phyloP scores from a whole-genome alignment of 2,329 filamentous ascomycete species.

The Aspergillus tubingensis region DNA sequence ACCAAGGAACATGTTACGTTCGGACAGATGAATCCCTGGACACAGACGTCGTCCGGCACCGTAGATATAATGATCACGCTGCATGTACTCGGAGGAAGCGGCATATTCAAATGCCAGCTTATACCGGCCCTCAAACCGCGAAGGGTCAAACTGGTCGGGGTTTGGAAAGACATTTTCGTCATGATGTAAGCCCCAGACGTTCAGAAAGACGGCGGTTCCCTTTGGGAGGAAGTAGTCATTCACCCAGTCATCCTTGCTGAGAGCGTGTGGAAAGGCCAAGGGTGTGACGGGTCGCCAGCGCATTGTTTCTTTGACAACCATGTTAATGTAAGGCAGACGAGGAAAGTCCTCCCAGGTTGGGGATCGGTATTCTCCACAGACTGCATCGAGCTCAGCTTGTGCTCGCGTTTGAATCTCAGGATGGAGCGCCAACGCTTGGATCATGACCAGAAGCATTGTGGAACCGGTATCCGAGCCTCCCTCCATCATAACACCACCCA shows the following conservation, averaged over 20 bases:
- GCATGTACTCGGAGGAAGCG: slow-evolving; percentile 29
- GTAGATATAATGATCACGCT: slow-evolving; percentile 34
- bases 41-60: slow-evolving; percentile 34
- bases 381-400: slow-evolving; percentile 52
- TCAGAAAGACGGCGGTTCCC: slow-evolving; percentile 47
- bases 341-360: slow-evolving; percentile 46
- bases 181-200: slow-evolving; percentile 51
- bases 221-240: slow-evolving; percentile 52
- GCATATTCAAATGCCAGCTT: slow-evolving; percentile 40
- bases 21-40: slow-evolving; percentile 37
- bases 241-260: slow-evolving; percentile 38
- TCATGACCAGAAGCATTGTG: slow-evolving; percentile 37
- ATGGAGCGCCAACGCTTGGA: slow-evolving; percentile 17
- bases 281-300: slow-evolving; percentile 53
- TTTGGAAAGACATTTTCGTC: slow-evolving; percentile 18
- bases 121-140: slow-evolving; percentile 31
- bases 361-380: slow-evolving; percentile 51
- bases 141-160: slow-evolving; percentile 23
- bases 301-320: slow-evolving; percentile 58
- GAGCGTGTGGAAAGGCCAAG: slow-evolving; percentile 18
- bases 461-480: slow-evolving; percentile 46
- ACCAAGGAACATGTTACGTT: slow-evolving; percentile 31
- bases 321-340: slow-evolving; percentile 45
- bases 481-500: slow-evolving; percentile 29
- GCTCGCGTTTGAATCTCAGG: slow-evolving; percentile 36